These are phyloP conservation scores for Amniculicola lignicola DNA, from an alignment of 495 filamentous ascomycete genomes.

Conservation along the genomic window DNA sequence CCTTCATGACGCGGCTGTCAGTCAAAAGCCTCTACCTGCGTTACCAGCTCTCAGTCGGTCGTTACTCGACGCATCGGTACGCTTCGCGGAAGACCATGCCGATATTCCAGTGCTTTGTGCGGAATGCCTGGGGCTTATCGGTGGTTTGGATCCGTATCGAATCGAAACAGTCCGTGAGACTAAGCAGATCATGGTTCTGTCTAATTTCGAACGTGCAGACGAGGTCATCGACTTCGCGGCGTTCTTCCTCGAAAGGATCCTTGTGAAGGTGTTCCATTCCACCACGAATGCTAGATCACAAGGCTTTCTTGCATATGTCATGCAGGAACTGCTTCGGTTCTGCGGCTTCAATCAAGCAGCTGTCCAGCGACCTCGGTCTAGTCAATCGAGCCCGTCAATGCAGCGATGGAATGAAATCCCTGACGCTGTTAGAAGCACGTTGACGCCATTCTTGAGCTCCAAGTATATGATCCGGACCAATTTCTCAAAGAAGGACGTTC, in stretches of 20 bases:
- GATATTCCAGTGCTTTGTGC: constrained; percentile 70
- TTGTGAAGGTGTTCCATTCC: constrained; percentile 88
- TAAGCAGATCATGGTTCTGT: constrained; percentile 73
- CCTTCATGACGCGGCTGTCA: constrained; percentile 75
- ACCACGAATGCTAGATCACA: constrained; percentile 81
- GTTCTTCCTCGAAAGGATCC: constrained; percentile 77
- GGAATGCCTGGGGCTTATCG: constrained; percentile 78
- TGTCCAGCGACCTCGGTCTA: constrained; percentile 50
- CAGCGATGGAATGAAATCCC: constrained; percentile 73
- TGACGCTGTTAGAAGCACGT: constrained; percentile 66
- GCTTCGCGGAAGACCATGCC: constrained; percentile 64
- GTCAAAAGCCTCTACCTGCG: constrained; percentile 77
- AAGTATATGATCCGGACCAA: constrained; percentile 66
- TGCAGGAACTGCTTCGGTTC: constrained; percentile 84
- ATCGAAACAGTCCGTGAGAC: constrained; percentile 76
- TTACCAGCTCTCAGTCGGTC: constrained; percentile 67
- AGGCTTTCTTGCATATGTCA: constrained; percentile 84
- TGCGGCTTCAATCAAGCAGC: constrained; percentile 64
- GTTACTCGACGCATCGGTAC: constrained; percentile 77
- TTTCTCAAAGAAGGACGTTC: constrained; percentile 46
- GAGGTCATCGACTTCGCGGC: constrained; percentile 85
- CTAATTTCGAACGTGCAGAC: constrained; percentile 74
- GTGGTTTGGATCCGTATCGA: constrained; percentile 86
- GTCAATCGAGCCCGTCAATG: constrained; percentile 55
- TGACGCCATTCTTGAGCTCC: constrained; percentile 83